Evolutionary conservation across 2,329 filamentous ascomycete species (phyloP).

Genomic region (Microdochium bolleyi): DNA sequence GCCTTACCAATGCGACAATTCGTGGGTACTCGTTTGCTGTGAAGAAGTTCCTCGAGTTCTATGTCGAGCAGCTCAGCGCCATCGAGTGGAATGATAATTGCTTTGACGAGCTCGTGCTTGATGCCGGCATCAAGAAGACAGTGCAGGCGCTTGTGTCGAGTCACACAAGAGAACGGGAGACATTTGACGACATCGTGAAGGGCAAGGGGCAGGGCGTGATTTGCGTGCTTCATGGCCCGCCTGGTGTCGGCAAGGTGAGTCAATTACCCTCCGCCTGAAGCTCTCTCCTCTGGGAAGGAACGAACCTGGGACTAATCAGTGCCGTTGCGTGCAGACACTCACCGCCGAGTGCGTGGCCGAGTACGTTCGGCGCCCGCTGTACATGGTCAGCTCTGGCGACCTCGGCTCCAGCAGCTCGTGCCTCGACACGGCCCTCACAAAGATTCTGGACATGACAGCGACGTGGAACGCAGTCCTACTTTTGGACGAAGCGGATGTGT

Average conservation of each 20-base stretch:
- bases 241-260: constrained; percentile 37
- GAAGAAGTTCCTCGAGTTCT: constrained; percentile 26
- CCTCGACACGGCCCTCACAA: constrained; percentile 12
- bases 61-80: constrained; percentile 30
- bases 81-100: constrained; percentile 36
- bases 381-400: constrained; percentile 21
- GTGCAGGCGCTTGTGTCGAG: constrained; percentile 40
- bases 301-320: not conserved
- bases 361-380: constrained; percentile 21
- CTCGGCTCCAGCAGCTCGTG: constrained; percentile 17
- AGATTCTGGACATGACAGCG: constrained; percentile 30
- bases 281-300: constrained; percentile 6
- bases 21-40: constrained; percentile 20
- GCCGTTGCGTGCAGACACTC: constrained; percentile 15
- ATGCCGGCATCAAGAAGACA: constrained; percentile 36
- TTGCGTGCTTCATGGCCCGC: constrained; percentile 34
- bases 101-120: constrained; percentile 36
- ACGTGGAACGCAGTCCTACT: constrained; percentile 28
- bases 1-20: constrained; percentile 15
- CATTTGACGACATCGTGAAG: constrained; percentile 30
- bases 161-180: constrained; percentile 18
- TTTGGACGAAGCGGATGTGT: constrained; percentile 23
- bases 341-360: constrained; percentile 31
- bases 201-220: constrained; percentile 35
- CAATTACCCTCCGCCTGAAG: constrained; percentile 25